Percentiles rank a stretch among this genome's conserved stretches.
phyloP scores from a whole-genome alignment of 208 protist genomes.

The Trypanosoma boissoni region DNA sequence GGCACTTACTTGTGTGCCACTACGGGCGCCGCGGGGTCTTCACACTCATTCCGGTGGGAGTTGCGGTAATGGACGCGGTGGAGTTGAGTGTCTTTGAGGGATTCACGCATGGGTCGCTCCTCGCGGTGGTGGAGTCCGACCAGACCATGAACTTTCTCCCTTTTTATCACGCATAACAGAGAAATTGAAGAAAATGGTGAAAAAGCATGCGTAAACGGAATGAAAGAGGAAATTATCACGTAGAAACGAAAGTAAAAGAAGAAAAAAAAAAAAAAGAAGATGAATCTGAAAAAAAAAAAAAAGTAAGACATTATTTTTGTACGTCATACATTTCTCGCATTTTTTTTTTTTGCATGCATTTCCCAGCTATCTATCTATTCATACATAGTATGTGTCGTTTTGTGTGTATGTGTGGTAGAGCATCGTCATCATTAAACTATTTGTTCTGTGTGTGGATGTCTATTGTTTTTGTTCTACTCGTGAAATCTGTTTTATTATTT shows the following conservation, averaged over 20 bases:
- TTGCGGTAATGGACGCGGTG: slow-evolving; percentile 45
- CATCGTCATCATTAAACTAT: neutral
- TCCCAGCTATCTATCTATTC: neutral
- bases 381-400: neutral
- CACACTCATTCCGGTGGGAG: slow-evolving; percentile 64
- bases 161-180: slow-evolving; percentile 54
- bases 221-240: too few species aligned
- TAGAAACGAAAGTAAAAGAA: too few species aligned
- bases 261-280: too few species aligned
- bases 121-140: slow-evolving; percentile 63
- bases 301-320: neutral
- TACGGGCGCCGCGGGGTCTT: slow-evolving; percentile 40
- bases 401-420: neutral
- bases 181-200: neutral
- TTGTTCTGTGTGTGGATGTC: neutral
- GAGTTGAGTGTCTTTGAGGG: slow-evolving; percentile 46
- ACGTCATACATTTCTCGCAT: neutral
- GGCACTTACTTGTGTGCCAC: slow-evolving; percentile 72
- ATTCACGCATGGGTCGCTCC: slow-evolving; percentile 56
- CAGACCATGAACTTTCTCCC: slow-evolving; percentile 55
- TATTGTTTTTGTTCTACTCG: neutral
- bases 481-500: neutral
- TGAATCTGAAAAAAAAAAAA: too few species aligned
- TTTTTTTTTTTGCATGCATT: neutral
- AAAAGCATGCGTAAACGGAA: neutral